These are phyloP conservation scores for Metarhizium guizhouense DNA, from an alignment of 2,329 filamentous ascomycete species.

Conservation along the genomic window DNA sequence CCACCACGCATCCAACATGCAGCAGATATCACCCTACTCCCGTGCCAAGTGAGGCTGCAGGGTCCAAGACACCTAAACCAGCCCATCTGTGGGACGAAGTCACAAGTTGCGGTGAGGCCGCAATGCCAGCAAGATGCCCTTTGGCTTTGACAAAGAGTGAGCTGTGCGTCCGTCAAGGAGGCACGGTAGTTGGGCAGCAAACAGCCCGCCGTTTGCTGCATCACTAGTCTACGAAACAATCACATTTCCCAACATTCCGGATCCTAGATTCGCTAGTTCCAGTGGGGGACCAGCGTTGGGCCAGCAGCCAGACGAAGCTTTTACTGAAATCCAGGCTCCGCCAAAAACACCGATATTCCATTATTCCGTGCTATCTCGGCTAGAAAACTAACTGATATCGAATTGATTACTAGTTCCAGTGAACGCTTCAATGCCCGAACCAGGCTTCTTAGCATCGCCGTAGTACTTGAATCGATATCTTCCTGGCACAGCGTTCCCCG, in stretches of 20 bases:
- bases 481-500: constrained; percentile 43
- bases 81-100: neutral
- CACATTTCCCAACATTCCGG: no score
- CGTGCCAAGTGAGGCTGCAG: neutral
- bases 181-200: no score
- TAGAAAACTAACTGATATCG: constrained; percentile 2
- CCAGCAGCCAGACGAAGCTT: no score
- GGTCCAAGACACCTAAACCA: neutral
- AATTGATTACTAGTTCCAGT: constrained; percentile 14
- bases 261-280: no score
- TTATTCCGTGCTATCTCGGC: no score
- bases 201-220: no score
- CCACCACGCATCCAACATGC: neutral
- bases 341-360: no score
- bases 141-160: no score
- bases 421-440: constrained; percentile 31
- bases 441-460: constrained; percentile 62
- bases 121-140: neutral
- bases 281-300: no score
- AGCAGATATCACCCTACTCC: neutral
- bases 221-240: no score
- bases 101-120: neutral
- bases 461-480: constrained; percentile 75
- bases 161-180: no score
- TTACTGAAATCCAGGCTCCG: no score